Percentiles rank a stretch among this genome's conserved stretches.
Evolutionary conservation across 768 basidiomycete genomes (phyloP).

Genomic region (Pilatotrama ljubarskyi): DNA sequence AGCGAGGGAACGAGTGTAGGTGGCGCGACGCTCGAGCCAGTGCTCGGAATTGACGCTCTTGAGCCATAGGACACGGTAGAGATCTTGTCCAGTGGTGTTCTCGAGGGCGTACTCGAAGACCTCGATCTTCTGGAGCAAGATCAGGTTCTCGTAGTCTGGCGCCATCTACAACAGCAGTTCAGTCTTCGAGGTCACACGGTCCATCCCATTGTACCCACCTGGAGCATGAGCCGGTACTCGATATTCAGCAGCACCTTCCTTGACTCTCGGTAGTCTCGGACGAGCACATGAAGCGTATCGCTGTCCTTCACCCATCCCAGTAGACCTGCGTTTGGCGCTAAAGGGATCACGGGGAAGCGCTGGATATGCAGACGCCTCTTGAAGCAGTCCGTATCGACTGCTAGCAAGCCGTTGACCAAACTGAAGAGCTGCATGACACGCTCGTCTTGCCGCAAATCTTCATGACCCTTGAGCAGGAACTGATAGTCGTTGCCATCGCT

Average conservation of each 20-base stretch:
- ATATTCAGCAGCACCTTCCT: conserved; percentile 97
- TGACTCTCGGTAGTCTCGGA: conserved; percentile 94
- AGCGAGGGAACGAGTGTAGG: conserved; percentile 92
- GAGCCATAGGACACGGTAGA: conserved; percentile 96
- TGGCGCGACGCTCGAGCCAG: conserved; percentile 95
- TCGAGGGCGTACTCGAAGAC: conserved; percentile 99
- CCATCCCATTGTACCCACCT: conserved; percentile 47
- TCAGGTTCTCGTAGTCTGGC: conserved; percentile 95
- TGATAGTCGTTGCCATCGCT: conserved; percentile 93
- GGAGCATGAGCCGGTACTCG: conserved; percentile 97
- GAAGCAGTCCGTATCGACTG: conserved; percentile 92
- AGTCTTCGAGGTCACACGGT: too few species aligned
- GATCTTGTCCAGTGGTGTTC: conserved; percentile 97
- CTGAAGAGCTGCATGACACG: conserved; percentile 99
- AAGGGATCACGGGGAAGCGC: conserved; percentile 86
- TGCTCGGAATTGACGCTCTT: conserved; percentile 95
- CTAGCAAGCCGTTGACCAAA: conserved; percentile 91
- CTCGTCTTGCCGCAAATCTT: conserved; percentile 98
- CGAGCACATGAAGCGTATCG: conserved; percentile 94
- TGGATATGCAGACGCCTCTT: conserved; percentile 95
- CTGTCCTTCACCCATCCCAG: conserved; percentile 95
- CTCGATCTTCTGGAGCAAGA: conserved; percentile 95
- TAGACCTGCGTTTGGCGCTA: conserved; percentile 94
- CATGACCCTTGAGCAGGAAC: conserved; percentile 93
- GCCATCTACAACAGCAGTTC: conserved; percentile 73